Percentiles rank a stretch among this genome's conserved stretches.
phyloP scores from a whole-genome alignment of 1,284 basidiomycete species.

The Cutaneotrichosporon cyanovorans region DNA sequence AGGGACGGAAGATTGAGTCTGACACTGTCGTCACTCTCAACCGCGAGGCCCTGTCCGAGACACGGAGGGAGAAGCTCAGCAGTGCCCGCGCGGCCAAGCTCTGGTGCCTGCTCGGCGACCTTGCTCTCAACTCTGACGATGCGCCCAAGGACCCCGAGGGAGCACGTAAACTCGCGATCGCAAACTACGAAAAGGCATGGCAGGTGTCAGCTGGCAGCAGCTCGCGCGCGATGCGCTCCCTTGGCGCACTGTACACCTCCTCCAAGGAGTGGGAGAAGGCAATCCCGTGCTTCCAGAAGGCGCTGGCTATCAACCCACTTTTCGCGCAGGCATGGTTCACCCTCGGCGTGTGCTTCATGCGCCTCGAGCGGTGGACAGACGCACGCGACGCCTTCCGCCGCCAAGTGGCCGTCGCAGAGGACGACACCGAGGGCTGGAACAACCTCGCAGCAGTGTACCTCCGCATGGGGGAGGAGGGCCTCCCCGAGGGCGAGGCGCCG shows the following conservation, averaged over 20 bases:
- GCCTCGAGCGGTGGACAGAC: slow-evolving; percentile 71
- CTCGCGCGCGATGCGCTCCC: slow-evolving; percentile 79
- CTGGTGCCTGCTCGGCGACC: slow-evolving; percentile 91
- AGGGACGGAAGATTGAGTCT: slow-evolving; percentile 70
- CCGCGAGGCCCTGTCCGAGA: slow-evolving; percentile 50
- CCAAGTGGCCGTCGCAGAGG: slow-evolving; percentile 84
- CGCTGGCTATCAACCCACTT: slow-evolving; percentile 82
- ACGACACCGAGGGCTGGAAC: slow-evolving; percentile 97
- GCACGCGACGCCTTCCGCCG: slow-evolving; percentile 76
- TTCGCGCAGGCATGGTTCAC: slow-evolving; percentile 88
- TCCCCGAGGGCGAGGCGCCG: slow-evolving; percentile 25
- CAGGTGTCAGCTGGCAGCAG: slow-evolving; percentile 67
- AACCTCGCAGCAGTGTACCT: slow-evolving; percentile 94
- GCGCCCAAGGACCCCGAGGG: slow-evolving; percentile 24
- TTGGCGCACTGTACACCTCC: slow-evolving; percentile 77
- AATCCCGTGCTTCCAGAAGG: slow-evolving; percentile 60
- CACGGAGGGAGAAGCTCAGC: slow-evolving; percentile 54
- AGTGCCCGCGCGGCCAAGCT: slow-evolving; percentile 76
- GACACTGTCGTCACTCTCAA: slow-evolving; percentile 62
- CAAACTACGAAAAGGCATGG: slow-evolving; percentile 82
- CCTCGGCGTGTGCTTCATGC: slow-evolving; percentile 80
- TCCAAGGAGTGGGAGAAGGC: slow-evolving; percentile 59
- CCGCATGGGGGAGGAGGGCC: slow-evolving; percentile 55
- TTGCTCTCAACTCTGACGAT: slow-evolving; percentile 55
- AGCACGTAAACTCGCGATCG: slow-evolving; percentile 49